Evolutionary conservation across 768 basidiomycete species (phyloP), one percentile per base, ranked within the genome.

Genomic region (Pleurotus salmoneostramineus): DNA sequence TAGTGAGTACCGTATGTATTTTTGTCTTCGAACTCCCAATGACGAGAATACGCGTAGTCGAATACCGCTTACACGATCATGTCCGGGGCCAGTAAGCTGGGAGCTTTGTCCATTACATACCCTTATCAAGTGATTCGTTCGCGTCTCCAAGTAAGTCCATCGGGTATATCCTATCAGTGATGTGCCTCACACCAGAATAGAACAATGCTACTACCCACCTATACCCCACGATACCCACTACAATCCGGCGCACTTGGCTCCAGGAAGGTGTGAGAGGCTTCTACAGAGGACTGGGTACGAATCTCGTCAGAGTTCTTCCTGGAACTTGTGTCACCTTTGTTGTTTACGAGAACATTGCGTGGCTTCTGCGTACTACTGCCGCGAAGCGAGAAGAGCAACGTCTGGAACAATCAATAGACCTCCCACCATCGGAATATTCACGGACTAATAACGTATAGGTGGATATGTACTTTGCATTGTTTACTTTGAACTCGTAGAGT

Each of bases 281-380:
- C 69, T 99, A 98, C 72, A 90, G 95, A 50, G 97, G 97, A 1
- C 80, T 99, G 6, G 95, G 88, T 2, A 95, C 93, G 31, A 98
- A 98, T 67, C 81, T 97, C 27, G 85, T 99, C 10, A 84, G 97
- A 11, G 95, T 99, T 50, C 80, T 98, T 12, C 97, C 97, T 0
- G 97, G 96, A 32, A 98, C 96, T 3, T 98, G 96, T 69, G 91
- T 98, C 47, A 98, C 96, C 4, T 97, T 98, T 63, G 96, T 98
- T 40, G 95, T 98, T 15, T 99, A 98, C 69, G 97, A 94, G 69
- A 94, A 94, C 62, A 68, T 94, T 56, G 91, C 92, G 0, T 94
- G 91, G 91, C 66, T 93, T 31, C 69, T 94, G 44, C 77, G 87
- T 61, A 84, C 82, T 4, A 80, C 80, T 2, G 91, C 90, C 49